phyloP scores from a whole-genome alignment of 2,329 filamentous ascomycete species.

The Aspergillus melleus region DNA sequence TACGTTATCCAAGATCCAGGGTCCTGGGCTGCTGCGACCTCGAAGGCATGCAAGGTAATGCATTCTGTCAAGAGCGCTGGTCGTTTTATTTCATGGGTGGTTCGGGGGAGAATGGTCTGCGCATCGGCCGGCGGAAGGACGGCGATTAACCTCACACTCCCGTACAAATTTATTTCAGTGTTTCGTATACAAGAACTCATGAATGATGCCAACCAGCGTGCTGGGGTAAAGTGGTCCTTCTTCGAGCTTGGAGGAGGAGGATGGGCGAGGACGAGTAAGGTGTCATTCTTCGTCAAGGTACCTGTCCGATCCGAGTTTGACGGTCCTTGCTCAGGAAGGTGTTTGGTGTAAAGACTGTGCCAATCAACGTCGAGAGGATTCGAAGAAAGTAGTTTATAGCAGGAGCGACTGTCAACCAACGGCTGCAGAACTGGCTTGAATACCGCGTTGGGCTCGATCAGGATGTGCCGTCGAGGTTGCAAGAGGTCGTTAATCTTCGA shows the following conservation, averaged over 20 bases:
- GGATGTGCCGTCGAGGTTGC: conserved; percentile 75
- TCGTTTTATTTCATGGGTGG: conserved; percentile 57
- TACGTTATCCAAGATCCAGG: conserved; percentile 21
- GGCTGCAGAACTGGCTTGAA: conserved; percentile 64
- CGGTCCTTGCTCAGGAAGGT: conserved; percentile 56
- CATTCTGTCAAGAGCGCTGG: conserved; percentile 60
- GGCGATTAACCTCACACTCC: conserved; percentile 74
- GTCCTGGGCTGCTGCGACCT: conserved; percentile 51
- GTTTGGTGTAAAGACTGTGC: conserved; percentile 28
- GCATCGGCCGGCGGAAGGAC: conserved; percentile 68
- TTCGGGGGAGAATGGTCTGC: conserved; percentile 59
- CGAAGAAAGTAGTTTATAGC: conserved; percentile 51
- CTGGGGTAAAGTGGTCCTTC: conserved; percentile 50
- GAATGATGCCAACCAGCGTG: conserved; percentile 57
- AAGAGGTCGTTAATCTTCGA: conserved; percentile 71
- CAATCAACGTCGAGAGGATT: conserved; percentile 57
- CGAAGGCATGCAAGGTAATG: conserved; percentile 44
- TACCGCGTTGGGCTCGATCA: conserved; percentile 70
- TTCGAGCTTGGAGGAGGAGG: conserved; percentile 57
- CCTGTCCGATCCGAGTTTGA: conserved; percentile 40
- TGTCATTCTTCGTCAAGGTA: conserved; percentile 62
- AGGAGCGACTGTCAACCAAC: conserved; percentile 52
- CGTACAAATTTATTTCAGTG: conserved; percentile 70
- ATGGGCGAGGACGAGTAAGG: conserved; percentile 72
- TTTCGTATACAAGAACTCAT: conserved; percentile 58